Evolutionary conservation across 2,329 filamentous ascomycete species (phyloP).

Genomic region (Paecilomyces variotii): DNA sequence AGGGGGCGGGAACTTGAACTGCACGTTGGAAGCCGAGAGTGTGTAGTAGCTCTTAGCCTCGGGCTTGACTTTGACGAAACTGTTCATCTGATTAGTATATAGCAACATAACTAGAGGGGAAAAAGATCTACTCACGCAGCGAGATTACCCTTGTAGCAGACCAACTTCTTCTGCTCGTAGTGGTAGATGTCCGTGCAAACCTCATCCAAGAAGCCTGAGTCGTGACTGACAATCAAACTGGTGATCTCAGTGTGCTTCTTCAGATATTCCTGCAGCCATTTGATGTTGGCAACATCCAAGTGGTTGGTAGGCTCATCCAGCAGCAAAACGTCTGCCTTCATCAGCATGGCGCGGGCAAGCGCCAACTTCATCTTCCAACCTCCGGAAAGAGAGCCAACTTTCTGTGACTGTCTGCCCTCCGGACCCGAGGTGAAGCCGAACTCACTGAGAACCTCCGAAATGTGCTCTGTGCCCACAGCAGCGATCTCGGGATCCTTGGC

Average conservation of each 20-base stretch:
- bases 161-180: slow-evolving; percentile 95
- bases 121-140: slow-evolving; percentile 25
- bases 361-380: slow-evolving; percentile 99
- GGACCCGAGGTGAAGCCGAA: slow-evolving; percentile 91
- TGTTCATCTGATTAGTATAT: slow-evolving; percentile 9
- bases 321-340: slow-evolving; percentile 90
- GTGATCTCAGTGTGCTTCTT: slow-evolving; percentile 96
- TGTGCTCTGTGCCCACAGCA: slow-evolving; percentile 68
- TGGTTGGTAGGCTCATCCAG: slow-evolving; percentile 99
- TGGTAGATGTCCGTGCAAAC: slow-evolving; percentile 99
- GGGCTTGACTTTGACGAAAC: slow-evolving; percentile 79
- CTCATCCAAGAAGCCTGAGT: slow-evolving; percentile 93
- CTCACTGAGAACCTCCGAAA: slow-evolving; percentile 74
- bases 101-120: neutral
- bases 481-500: slow-evolving; percentile 81
- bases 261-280: slow-evolving; percentile 91
- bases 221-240: slow-evolving; percentile 95
- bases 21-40: slow-evolving; percentile 73
- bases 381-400: slow-evolving; percentile 89
- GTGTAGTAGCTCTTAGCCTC: slow-evolving; percentile 99
- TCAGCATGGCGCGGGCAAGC: slow-evolving; percentile 89
- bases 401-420: slow-evolving; percentile 78
- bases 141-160: slow-evolving; percentile 44
- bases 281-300: slow-evolving; percentile 90
- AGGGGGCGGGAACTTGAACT: slow-evolving; percentile 97